A percentile compares a stretch with the other conserved stretches of the same genome.
These are phyloP conservation scores for Adenanthera pavonina DNA, from an alignment of 306 rosid species.

Conservation along the genomic window DNA sequence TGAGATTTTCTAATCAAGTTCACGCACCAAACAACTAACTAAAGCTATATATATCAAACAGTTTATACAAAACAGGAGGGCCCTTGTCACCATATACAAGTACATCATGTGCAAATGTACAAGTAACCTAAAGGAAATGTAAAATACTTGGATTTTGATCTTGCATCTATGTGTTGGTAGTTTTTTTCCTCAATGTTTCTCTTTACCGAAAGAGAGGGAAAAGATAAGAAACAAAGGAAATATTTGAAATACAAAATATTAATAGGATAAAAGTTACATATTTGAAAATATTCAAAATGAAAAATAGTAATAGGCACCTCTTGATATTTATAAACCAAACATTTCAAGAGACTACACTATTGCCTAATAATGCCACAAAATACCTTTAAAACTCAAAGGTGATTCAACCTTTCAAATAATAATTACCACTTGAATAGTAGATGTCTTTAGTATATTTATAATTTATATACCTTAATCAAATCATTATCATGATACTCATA, in stretches of 20 bases:
- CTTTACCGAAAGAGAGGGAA: slow-evolving; percentile 57
- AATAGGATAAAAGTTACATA: slow-evolving; percentile 25
- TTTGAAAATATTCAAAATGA: too few species aligned
- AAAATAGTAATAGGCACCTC: too few species aligned
- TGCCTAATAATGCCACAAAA: slow-evolving; percentile 4
- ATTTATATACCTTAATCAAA: too few species aligned
- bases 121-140: not conserved
- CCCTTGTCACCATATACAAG: not conserved
- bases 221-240: not conserved
- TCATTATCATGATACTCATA: too few species aligned
- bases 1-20: not conserved
- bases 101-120: not conserved
- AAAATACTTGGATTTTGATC: slow-evolving; percentile 83
- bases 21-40: not conserved
- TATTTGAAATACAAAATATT: not conserved
- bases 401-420: too few species aligned
- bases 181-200: slow-evolving; percentile 66
- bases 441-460: too few species aligned
- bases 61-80: not conserved
- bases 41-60: not conserved
- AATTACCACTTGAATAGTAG: too few species aligned
- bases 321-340: too few species aligned
- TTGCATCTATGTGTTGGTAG: slow-evolving; percentile 83
- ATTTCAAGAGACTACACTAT: too few species aligned
- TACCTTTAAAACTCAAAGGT: too few species aligned